phyloP scores from a whole-genome alignment of 2,329 filamentous ascomycete species.

The Colletotrichum agaves region DNA sequence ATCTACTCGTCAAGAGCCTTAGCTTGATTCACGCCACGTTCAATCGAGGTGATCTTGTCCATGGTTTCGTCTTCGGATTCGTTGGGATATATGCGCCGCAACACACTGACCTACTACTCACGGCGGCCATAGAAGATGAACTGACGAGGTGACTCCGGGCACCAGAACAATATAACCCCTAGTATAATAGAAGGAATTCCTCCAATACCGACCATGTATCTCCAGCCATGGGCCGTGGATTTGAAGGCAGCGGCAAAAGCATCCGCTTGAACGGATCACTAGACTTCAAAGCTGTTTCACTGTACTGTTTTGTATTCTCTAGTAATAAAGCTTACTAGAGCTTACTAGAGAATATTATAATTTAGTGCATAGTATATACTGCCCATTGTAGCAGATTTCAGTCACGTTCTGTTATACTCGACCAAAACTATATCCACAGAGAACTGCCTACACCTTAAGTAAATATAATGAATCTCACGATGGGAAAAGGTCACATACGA shows the following conservation, averaged over 20 bases:
- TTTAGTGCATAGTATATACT: too few relatives aligned
- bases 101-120: slow-evolving; percentile 43
- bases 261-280: slow-evolving; percentile 37
- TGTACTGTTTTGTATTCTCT: too few relatives aligned
- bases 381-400: too few relatives aligned
- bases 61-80: slow-evolving; percentile 42
- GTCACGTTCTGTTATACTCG: too few relatives aligned
- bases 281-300: too few relatives aligned
- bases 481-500: too few relatives aligned
- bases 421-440: too few relatives aligned
- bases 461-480: too few relatives aligned
- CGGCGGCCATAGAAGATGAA: slow-evolving; percentile 44
- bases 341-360: too few relatives aligned
- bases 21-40: slow-evolving; percentile 20
- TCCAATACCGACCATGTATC: slow-evolving; percentile 33
- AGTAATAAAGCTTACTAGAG: too few relatives aligned
- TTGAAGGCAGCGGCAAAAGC: slow-evolving; percentile 47
- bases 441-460: slow-evolving; percentile 34
- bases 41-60: slow-evolving; percentile 40
- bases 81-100: slow-evolving; percentile 4
- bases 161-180: slow-evolving; percentile 35
- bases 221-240: slow-evolving; percentile 44
- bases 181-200: slow-evolving; percentile 39
- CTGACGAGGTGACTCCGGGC: slow-evolving; percentile 37
- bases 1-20: slow-evolving; percentile 19